Evolutionary conservation across 495 filamentous ascomycete species (phyloP), one percentile per base, ranked within the genome.

Genomic region (Chaetomidium leptoderma): DNA sequence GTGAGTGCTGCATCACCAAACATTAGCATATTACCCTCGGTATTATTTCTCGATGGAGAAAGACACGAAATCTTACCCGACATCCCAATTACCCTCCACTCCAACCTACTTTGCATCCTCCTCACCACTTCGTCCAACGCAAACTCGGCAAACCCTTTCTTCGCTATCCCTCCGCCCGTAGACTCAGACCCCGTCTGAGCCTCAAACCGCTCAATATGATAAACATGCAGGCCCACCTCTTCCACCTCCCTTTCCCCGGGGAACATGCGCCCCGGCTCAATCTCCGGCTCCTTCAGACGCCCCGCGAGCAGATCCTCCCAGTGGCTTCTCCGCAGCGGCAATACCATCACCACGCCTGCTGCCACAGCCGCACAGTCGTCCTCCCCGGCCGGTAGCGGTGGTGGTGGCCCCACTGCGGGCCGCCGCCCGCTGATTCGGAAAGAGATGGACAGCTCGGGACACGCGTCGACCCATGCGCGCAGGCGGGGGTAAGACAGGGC

Each of bases 281-380:
- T 70, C 76, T 84, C 57, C 77, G 83, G 32, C 86, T 91, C 83
- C 74, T 89, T 50, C 80, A 90, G 59, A 78, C 86, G 58, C 77
- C 81, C 62, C 76, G 82, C 57, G 80, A 88, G 55, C 82, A 91
- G 60, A 83, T 86, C 55, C 46, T 66, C 58, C 70, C 69, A 73
- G 39, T 56, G 46, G 2, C 5, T 2, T 17, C 37, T 44, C 11
- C 33, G 24, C 7, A 72, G 37, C 0, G 70, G 70, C 2, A 72
- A 55, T 1, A 61, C 66, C 13, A 72, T 64, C 6, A 70, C 36
- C 11, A 67, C 65, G 0, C 70, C 26, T 1, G 0, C 44, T 26
- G 26, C 49, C 9, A 19, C 21, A 6, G 17, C 49, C 33, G 19
- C 35, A 27, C 36, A 2, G 30, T 47, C 21, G 13, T 14, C 37